phyloP scores from a whole-genome alignment of 2,329 filamentous ascomycete species.

The Fusarium udum region DNA sequence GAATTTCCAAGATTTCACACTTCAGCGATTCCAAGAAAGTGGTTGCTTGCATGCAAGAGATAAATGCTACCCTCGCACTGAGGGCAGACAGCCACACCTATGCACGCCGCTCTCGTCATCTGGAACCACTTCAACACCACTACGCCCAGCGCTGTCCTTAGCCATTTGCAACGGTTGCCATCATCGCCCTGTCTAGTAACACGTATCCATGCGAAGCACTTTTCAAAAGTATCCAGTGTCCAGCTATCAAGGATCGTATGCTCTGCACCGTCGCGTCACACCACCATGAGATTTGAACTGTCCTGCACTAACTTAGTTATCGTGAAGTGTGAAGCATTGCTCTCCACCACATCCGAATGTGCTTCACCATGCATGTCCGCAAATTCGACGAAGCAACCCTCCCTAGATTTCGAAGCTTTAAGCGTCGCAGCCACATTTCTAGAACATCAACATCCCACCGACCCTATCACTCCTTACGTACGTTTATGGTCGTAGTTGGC shows the following conservation, averaged over 20 bases:
- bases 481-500: conserved; percentile 5
- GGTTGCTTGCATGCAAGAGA: conserved; percentile 20
- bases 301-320: conserved; percentile 3
- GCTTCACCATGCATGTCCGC: conserved; percentile 19
- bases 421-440: conserved; percentile 33
- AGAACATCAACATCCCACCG: conserved; percentile 22
- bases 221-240: neutral
- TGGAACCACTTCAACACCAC: conserved; percentile 36
- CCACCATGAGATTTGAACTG: conserved; percentile 7
- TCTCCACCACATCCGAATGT: conserved; percentile 7
- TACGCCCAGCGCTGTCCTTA: conserved; percentile 2
- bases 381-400: conserved; percentile 20
- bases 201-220: neutral
- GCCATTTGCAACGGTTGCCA: conserved; percentile 22
- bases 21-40: conserved; percentile 2
- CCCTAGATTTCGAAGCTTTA: conserved; percentile 19
- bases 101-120: conserved; percentile 42
- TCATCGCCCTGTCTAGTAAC: conserved; percentile 18
- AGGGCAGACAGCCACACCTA: conserved; percentile 25
- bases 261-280: conserved; percentile 25
- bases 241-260: conserved; percentile 2
- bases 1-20: conserved; percentile 16
- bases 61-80: conserved; percentile 33
- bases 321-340: conserved; percentile 9
- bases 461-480: neutral